phyloP scores from a whole-genome alignment of 257 asterid genomes.

The Euphrasia confusa region DNA sequence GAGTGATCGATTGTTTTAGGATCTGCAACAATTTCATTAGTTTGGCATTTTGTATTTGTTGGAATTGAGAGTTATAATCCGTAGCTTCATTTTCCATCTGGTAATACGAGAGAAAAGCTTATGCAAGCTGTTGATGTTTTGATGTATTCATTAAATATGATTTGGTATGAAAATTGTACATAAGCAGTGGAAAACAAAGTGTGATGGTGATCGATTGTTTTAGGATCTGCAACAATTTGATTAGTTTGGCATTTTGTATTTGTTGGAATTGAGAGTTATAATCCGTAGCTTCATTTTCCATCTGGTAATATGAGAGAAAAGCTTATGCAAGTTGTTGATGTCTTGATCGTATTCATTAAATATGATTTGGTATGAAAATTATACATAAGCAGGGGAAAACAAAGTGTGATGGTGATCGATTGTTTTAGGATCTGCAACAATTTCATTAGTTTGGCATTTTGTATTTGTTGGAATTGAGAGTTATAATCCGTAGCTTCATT shows the following conservation, averaged over 20 bases:
- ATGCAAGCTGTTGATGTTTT: constrained; percentile 10
- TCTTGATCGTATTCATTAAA: constrained; percentile 10
- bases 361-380: too few relatives aligned
- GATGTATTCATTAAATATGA: too few relatives aligned
- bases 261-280: background rate
- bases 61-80: background rate
- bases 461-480: background rate
- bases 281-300: background rate
- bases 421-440: background rate
- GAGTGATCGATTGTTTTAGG: background rate
- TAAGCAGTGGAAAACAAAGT: too few relatives aligned
- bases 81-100: background rate
- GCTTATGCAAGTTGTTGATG: constrained; percentile 1
- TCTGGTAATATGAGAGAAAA: background rate
- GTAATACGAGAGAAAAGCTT: background rate
- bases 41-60: background rate
- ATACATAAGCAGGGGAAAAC: too few relatives aligned
- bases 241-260: background rate
- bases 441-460: background rate
- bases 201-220: background rate
- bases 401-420: too few relatives aligned
- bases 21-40: background rate
- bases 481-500: background rate
- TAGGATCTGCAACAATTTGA: background rate
- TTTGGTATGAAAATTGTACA: too few relatives aligned